Base-by-base conservation (phyloP, 768 basidiomycete species). In the Pleurotus sapidus region DNA sequence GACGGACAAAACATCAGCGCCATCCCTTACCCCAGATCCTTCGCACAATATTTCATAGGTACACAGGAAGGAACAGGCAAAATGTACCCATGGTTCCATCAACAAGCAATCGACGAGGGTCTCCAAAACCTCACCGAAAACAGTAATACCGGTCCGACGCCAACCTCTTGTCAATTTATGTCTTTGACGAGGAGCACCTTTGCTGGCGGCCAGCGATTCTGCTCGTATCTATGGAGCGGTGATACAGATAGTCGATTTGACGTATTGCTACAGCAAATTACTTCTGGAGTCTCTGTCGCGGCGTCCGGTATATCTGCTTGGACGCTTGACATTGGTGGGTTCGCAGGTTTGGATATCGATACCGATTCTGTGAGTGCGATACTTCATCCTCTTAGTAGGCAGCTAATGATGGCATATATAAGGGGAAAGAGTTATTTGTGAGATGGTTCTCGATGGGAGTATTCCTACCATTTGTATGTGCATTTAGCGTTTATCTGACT, bases 301-400 rank as follows among this genome's bases (percentile, higher is more conserved):
- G 70, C 72, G 12, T 71, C 70, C 15, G 71, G 71, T 8, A 74
- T 74, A 11, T 72, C 72, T 1, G 65, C 68, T 8, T 74, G 72
- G 72, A 74, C 72, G n/a, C 57, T 74, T 20, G 72, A 74, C 57
- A 72, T 74, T 58, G 72, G 72, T 7, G 72, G 72, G 3, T 74
- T 74, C 55, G 49, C 65, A 1, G 71, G 71, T 25, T 50, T 73
- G 55, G 56, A 72, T 55, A 57, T 72, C 37, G 70, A 72, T 50
- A 68, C 65, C 6, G 65, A 65, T 25, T 61, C 57, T 34, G 70
- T 68, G 39, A 55, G 63, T 59, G n/a, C 24, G 4, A 23, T 20
- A 1, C 12, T 34, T 46, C 15, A 34, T 11, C 5, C 4, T 27
- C 43, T 37, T 8, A 34, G 12, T n/a, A 27, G 18, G 23, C 50